Conservation (phyloP, 805 yeast species). For the Suhomyces prunicola region DNA sequence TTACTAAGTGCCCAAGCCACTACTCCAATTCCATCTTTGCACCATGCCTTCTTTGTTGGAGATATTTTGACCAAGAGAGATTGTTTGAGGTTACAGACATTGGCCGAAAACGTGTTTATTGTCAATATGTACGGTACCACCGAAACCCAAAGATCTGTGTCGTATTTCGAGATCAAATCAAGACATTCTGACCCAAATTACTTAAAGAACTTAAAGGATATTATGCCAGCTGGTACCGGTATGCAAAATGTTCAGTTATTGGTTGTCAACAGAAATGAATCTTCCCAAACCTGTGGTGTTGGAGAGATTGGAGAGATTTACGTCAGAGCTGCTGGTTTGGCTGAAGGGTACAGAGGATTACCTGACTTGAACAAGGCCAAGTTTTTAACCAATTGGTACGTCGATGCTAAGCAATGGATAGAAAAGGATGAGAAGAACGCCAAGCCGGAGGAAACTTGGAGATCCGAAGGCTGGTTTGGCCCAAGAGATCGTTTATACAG, state of each 20-base stretch:
- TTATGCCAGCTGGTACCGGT: slow-evolving; percentile 98
- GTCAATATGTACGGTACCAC: slow-evolving; percentile 99
- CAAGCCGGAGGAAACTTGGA: slow-evolving; percentile 57
- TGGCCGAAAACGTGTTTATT: slow-evolving; percentile 85
- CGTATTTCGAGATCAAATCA: slow-evolving; percentile 85
- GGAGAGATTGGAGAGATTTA: slow-evolving; percentile 99
- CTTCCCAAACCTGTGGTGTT: slow-evolving; percentile 90
- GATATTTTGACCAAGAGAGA: slow-evolving; percentile 97
- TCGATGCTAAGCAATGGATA: slow-evolving; percentile 61
- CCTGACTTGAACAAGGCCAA: slow-evolving; percentile 87
- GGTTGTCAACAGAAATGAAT: slow-evolving; percentile 88
- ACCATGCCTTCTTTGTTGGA: slow-evolving; percentile 98
- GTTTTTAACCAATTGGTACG: slow-evolving; percentile 90
- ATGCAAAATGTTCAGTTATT: slow-evolving; percentile 93
- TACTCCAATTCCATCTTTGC: slow-evolving; percentile 77
- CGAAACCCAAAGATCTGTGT: slow-evolving; percentile 97
- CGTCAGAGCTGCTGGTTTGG: slow-evolving; percentile 96
- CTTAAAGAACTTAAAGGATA: slow-evolving; percentile 82
- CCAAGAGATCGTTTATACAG: slow-evolving; percentile 95
- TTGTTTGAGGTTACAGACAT: slow-evolving; percentile 85
- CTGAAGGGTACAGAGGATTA: slow-evolving; percentile 91
- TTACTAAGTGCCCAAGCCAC: slow-evolving; percentile 92
- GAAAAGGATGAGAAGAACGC: slow-evolving; percentile 47
- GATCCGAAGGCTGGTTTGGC: slow-evolving; percentile 76
- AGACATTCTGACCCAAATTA: slow-evolving; percentile 65